Base-by-base conservation (phyloP, 306 rosid genomes). In the Quercus suber region DNA sequence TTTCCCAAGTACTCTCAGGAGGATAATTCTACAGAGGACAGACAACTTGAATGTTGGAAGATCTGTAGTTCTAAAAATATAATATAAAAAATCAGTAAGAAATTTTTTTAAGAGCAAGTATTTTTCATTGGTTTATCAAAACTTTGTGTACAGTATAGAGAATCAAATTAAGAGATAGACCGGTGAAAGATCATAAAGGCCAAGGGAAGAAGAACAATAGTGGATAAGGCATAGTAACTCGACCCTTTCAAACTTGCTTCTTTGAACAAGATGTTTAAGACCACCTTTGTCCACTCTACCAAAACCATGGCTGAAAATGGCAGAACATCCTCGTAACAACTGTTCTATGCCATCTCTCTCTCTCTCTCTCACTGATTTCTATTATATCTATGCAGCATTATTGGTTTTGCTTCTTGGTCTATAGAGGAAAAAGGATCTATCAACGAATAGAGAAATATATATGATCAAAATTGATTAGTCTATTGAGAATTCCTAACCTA, bases 1-100 rank as follows among this genome's bases (percentile, higher is more conserved):
- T 79, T 84, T 89, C 96, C 92, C 90, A 41, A 89, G 52, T 0
- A 81, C 45, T 61, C 85, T 87, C 5, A 83, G 85, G 80, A 81
- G 82, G 74, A 88, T 30, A 69, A 88, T 28, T 80, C 63, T 80
- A 64, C n/a, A 68, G 21, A 88, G 67, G 53, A 86, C 27, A 76
- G 85, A 71, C 17, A 20, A 0, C 20, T 86, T 79, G 77, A 88
- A 77, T 0, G 86, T 74, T 55, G 96, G 89, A 76, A 91, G 85
- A 43, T 75, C 85, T 41, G 81, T 79, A 64, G 87, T 77, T 73
- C 92, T 86, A 78, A 78, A 80, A 4, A 78, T 33, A 60, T n/a
- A 3, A 31, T 13, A 51, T 3, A 37, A 73, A 56, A 15, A 65
- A 65, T 3, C 19, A 20, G 33, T 33, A 6, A 37, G 43, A 37